A percentile compares a stretch with the other conserved stretches of the same genome.
Evolutionary conservation across 2,329 filamentous ascomycete species (phyloP).

Genomic region (Septoria linicola): DNA sequence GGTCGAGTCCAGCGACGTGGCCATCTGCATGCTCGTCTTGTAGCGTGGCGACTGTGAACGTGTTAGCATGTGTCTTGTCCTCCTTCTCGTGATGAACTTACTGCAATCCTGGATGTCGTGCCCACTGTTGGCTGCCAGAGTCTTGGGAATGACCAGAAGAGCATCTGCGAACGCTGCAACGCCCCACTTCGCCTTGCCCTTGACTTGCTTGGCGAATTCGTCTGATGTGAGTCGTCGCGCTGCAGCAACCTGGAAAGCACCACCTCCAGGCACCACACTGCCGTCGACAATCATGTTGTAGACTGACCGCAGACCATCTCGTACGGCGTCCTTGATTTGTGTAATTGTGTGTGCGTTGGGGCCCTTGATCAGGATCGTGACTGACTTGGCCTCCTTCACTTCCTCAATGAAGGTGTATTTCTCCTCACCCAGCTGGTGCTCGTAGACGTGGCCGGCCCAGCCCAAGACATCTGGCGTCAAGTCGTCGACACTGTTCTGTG

Average conservation of each 20-base stretch:
- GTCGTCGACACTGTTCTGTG: constrained; percentile 97
- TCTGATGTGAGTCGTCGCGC: constrained; percentile 84
- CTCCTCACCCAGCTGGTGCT: constrained; percentile 96
- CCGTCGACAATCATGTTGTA: constrained; percentile 99
- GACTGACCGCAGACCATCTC: constrained; percentile 90
- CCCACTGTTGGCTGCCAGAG: constrained; percentile 89
- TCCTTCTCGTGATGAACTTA: constrained; percentile 57
- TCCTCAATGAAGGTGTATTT: constrained; percentile 99
- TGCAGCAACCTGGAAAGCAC: constrained; percentile 93
- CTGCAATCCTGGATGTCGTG: constrained; percentile 94
- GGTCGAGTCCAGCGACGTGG: constrained; percentile 80
- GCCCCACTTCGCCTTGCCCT: constrained; percentile 97
- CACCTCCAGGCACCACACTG: constrained; percentile 89
- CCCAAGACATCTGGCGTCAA: constrained; percentile 82
- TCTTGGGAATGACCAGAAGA: constrained; percentile 94
- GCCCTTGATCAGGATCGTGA: constrained; percentile 96
- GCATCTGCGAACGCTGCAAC: constrained; percentile 94
- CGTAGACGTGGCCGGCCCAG: constrained; percentile 95
- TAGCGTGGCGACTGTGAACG: constrained; percentile 69
- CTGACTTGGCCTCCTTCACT: constrained; percentile 97
- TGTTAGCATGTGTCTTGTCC: constrained; percentile 5
- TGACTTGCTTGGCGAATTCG: constrained; percentile 82
- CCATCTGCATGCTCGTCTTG: constrained; percentile 85
- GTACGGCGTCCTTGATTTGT: constrained; percentile 93
- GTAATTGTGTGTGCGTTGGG: constrained; percentile 95